A percentile compares a stretch with the other conserved stretches of the same genome.
These are phyloP conservation scores for Chaetomiaceae sp. DNA, from an alignment of 2,329 filamentous ascomycete genomes.

Conservation along the genomic window DNA sequence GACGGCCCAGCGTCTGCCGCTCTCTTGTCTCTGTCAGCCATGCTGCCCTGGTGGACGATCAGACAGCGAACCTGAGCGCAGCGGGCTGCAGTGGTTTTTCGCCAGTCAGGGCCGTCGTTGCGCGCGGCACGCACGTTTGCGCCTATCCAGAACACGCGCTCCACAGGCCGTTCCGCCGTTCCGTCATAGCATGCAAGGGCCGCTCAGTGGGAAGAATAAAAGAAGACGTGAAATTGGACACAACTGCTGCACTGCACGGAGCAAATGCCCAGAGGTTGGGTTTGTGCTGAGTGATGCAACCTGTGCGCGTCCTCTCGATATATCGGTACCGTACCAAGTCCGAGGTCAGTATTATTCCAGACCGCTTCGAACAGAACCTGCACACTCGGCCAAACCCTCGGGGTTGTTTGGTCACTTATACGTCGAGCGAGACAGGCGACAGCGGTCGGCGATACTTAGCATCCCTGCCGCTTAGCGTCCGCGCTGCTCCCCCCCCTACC, in stretches of 20 bases:
- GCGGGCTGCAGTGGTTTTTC: constrained; percentile 3
- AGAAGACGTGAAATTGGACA: too few relatives aligned
- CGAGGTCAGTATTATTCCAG: too few relatives aligned
- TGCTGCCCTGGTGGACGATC: constrained; percentile 19
- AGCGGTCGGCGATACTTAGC: constrained; percentile 3
- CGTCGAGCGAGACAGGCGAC: background rate
- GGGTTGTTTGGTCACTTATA: constrained; percentile 8
- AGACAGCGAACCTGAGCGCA: constrained; percentile 1
- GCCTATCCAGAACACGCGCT: constrained; percentile 8
- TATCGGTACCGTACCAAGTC: too few relatives aligned
- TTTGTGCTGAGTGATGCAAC: background rate
- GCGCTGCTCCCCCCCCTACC: background rate
- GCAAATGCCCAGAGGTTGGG: background rate
- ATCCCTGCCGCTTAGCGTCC: constrained; percentile 8
- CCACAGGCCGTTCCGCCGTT: constrained; percentile 6
- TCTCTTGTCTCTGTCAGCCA: constrained; percentile 40
- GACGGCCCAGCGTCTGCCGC: constrained; percentile 41
- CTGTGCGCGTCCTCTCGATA: too few relatives aligned
- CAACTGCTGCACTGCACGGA: background rate
- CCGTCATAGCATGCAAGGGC: constrained; percentile 10
- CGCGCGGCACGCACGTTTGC: constrained; percentile 6
- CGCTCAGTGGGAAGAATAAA: background rate
- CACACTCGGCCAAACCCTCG: background rate
- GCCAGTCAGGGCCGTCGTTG: constrained; percentile 5
- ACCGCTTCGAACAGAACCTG: background rate